Conservation (phyloP, 2,329 filamentous ascomycete species). For the Allantophomopsis lycopodina region DNA sequence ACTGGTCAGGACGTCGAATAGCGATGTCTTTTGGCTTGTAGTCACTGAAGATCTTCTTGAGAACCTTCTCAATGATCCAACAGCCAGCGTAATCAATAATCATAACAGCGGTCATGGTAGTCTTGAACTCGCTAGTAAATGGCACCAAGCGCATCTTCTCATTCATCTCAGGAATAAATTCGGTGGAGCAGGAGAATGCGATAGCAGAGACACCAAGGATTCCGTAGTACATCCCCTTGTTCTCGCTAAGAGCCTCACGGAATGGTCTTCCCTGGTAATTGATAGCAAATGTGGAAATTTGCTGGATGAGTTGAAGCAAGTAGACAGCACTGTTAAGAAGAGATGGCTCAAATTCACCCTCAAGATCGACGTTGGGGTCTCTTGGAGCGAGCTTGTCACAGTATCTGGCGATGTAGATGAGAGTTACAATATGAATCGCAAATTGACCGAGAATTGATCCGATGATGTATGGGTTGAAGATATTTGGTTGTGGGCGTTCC, state of each 20-base stretch:
- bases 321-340: slow-evolving; percentile 95
- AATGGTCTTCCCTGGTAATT: slow-evolving; percentile 98
- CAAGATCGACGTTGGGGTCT: slow-evolving; percentile 62
- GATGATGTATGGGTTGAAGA: slow-evolving; percentile 98
- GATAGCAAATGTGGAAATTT: slow-evolving; percentile 97
- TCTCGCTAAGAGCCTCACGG: slow-evolving; percentile 89
- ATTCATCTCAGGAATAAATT: slow-evolving; percentile 93
- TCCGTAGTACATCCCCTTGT: slow-evolving; percentile 96
- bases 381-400: slow-evolving; percentile 73
- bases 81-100: slow-evolving; percentile 75
- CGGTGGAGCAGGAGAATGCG: slow-evolving; percentile 87
- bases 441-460: slow-evolving; percentile 96
- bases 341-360: slow-evolving; percentile 87
- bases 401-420: slow-evolving; percentile 86
- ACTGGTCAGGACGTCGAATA: slow-evolving; percentile 70
- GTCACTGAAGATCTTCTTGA: slow-evolving; percentile 82
- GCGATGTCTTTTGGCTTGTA: slow-evolving; percentile 92
- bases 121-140: slow-evolving; percentile 80
- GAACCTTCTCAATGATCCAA: slow-evolving; percentile 71
- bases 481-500: slow-evolving; percentile 94
- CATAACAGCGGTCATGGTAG: slow-evolving; percentile 75
- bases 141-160: slow-evolving; percentile 84
- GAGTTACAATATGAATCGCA: slow-evolving; percentile 82
- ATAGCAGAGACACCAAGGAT: slow-evolving; percentile 81
- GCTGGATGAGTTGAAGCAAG: slow-evolving; percentile 92